A percentile compares a stretch with the other conserved stretches of the same genome.
These are phyloP conservation scores for Cladophialophora chaetospira DNA, from an alignment of 2,329 filamentous ascomycete species.

Conservation along the genomic window DNA sequence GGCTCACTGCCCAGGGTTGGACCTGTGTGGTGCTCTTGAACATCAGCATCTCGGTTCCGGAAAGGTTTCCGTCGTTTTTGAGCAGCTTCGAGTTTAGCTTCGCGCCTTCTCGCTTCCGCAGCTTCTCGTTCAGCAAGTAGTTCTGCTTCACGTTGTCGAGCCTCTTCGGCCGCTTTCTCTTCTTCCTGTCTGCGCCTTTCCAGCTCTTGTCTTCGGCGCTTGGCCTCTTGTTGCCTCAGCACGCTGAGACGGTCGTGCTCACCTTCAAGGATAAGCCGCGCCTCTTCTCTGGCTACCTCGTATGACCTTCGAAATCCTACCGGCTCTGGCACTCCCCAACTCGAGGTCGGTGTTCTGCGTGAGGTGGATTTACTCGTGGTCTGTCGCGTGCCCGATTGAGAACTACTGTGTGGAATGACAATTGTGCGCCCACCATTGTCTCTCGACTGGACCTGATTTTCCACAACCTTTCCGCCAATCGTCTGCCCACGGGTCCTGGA, in stretches of 20 bases:
- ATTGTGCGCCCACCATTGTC: slow-evolving; percentile 1
- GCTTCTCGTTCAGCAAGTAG: background rate
- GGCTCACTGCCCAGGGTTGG: background rate
- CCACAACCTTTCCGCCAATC: background rate
- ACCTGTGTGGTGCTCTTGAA: background rate
- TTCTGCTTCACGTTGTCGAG: slow-evolving; percentile 4
- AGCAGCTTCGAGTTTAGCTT: background rate
- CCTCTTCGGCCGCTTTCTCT: background rate
- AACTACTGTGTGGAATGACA: slow-evolving; percentile 4
- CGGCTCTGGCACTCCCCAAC: background rate
- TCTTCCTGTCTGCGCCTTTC: slow-evolving; percentile 13
- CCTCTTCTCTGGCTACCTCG: slow-evolving; percentile 32
- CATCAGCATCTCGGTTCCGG: background rate
- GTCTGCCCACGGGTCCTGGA: slow-evolving; percentile 3
- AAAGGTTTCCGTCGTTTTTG: background rate
- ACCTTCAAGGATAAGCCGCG: slow-evolving; percentile 33
- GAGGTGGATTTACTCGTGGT: background rate
- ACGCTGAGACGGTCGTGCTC: slow-evolving; percentile 28
- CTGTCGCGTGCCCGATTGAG: background rate
- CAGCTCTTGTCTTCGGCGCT: slow-evolving; percentile 17
- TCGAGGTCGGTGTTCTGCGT: slow-evolving; percentile 2
- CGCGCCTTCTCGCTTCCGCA: background rate
- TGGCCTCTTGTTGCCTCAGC: slow-evolving; percentile 21
- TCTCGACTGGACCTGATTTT: background rate
- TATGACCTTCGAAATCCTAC: slow-evolving; percentile 20